Conservation (phyloP, 257 asterid genomes). For the Ligustrum vulgare region DNA sequence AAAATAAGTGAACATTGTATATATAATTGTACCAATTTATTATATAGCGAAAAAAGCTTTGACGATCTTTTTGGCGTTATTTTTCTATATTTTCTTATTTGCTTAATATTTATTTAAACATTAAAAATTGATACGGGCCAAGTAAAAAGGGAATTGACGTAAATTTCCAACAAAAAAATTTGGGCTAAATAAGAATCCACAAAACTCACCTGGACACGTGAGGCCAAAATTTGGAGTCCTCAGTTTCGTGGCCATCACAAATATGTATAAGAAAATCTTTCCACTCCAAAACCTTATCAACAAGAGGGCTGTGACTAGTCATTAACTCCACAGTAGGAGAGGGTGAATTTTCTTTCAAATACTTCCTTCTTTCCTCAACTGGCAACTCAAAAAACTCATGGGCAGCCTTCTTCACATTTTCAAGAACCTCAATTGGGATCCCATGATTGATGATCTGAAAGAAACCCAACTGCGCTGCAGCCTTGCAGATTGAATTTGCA, state of each 20-base stretch:
- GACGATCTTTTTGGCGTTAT: too few relatives aligned
- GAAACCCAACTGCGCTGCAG: conserved; percentile 51
- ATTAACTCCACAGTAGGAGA: conserved; percentile 39
- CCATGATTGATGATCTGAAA: conserved; percentile 54
- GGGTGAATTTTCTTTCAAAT: conserved; percentile 49
- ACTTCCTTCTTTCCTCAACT: conserved; percentile 48
- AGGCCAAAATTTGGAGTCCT: conserved; percentile 38
- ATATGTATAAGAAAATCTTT: conserved; percentile 51
- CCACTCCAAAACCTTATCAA: conserved; percentile 56
- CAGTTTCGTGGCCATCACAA: conserved; percentile 25
- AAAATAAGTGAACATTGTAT: too few relatives aligned
- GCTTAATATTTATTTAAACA: too few relatives aligned
- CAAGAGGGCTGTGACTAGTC: conserved; percentile 47
- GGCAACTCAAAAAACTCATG: conserved; percentile 48
- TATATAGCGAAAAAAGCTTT: too few relatives aligned
- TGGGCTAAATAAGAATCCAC: neutral
- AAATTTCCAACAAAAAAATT: too few relatives aligned
- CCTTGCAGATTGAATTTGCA: conserved; percentile 36
- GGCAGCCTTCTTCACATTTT: conserved; percentile 40
- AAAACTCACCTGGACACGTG: conserved; percentile 33
- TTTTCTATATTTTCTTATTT: too few relatives aligned
- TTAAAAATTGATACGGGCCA: too few relatives aligned
- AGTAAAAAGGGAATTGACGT: too few relatives aligned
- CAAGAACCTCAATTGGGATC: conserved; percentile 45
- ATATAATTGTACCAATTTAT: too few relatives aligned